Evolutionary conservation across 352 stramenopile genomes (phyloP).

Genomic region (Pythium graminicola): DNA sequence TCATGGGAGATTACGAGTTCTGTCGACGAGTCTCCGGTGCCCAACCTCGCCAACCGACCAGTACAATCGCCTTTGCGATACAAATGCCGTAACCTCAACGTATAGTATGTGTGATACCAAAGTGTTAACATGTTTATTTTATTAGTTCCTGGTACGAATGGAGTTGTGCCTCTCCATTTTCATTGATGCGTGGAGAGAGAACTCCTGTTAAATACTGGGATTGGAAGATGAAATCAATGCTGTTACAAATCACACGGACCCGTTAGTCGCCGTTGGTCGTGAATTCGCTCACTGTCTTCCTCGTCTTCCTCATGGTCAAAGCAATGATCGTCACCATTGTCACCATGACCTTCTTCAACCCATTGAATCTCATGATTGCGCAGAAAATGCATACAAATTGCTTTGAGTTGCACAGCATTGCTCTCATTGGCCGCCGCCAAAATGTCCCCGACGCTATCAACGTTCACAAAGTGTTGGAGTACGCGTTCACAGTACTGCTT

Average conservation of each 20-base stretch:
- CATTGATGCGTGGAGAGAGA: not conserved
- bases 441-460: conserved; percentile 85
- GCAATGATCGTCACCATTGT: conserved; percentile 35
- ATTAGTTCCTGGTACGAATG: not conserved
- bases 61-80: conserved; percentile 1
- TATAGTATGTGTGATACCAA: not conserved
- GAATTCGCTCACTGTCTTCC: not conserved
- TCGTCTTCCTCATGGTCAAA: conserved; percentile 33
- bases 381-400: conserved; percentile 90
- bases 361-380: conserved; percentile 65
- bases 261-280: not conserved
- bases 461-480: conserved; percentile 74
- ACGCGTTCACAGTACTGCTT: conserved; percentile 93
- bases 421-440: conserved; percentile 85
- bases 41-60: conserved; percentile 14
- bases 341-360: conserved; percentile 13
- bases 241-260: conserved; percentile 5
- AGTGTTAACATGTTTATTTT: not conserved
- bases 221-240: not conserved
- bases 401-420: conserved; percentile 88
- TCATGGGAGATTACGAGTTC: not conserved
- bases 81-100: conserved; percentile 2
- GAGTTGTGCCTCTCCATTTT: not conserved
- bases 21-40: conserved; percentile 15
- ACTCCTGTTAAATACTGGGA: conserved; percentile 3